Evolutionary conservation across 2,329 filamentous ascomycete genomes (phyloP).

Genomic region (Conoideocrella luteorostrata): DNA sequence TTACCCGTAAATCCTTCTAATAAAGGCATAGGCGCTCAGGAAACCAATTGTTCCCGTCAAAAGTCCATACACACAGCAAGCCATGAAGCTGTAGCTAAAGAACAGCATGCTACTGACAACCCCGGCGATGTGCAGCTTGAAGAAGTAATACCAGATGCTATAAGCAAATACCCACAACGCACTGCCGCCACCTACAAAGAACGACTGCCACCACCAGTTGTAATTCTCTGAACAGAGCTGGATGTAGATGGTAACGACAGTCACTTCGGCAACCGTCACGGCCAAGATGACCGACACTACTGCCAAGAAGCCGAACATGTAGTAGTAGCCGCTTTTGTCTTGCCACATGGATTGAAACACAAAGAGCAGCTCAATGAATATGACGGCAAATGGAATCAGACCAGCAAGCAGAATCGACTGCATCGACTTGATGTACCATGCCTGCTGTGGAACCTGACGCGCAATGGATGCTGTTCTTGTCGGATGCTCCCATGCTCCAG

Average conservation of each 20-base stretch:
- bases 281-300: slow-evolving; percentile 67
- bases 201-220: slow-evolving; percentile 90
- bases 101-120: slow-evolving; percentile 76
- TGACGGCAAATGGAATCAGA: slow-evolving; percentile 75
- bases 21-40: slow-evolving; percentile 75
- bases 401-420: slow-evolving; percentile 66
- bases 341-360: slow-evolving; percentile 85
- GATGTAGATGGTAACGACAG: slow-evolving; percentile 75
- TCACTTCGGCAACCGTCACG: slow-evolving; percentile 74
- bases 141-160: slow-evolving; percentile 77
- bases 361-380: slow-evolving; percentile 82
- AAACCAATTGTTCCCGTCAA: slow-evolving; percentile 81
- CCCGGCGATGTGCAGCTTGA: slow-evolving; percentile 73
- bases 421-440: slow-evolving; percentile 65
- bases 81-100: slow-evolving; percentile 78
- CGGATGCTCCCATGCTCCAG: slow-evolving; percentile 70
- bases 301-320: slow-evolving; percentile 80
- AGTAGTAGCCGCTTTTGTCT: slow-evolving; percentile 88
- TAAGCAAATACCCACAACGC: slow-evolving; percentile 78
- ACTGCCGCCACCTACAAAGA: slow-evolving; percentile 70
- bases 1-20: slow-evolving; percentile 75
- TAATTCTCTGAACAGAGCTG: slow-evolving; percentile 82
- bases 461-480: slow-evolving; percentile 68
- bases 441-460: slow-evolving; percentile 66
- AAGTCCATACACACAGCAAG: slow-evolving; percentile 73